Evolutionary conservation across 2,329 filamentous ascomycete genomes (phyloP).

Genomic region (Colletotrichum cuscutae): DNA sequence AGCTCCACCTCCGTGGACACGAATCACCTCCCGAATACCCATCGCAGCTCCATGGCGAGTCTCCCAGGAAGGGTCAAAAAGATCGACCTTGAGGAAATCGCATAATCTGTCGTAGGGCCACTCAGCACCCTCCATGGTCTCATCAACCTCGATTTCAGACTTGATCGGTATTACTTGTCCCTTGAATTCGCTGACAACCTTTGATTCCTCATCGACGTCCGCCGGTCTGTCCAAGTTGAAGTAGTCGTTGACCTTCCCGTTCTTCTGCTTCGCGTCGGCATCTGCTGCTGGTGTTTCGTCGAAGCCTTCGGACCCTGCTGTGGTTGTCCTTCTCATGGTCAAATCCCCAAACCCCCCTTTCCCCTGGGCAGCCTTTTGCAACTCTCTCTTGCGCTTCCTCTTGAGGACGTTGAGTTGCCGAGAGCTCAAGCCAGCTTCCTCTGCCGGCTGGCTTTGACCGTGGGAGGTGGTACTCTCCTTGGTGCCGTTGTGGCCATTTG

Average conservation of each 20-base stretch:
- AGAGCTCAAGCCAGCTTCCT: slow-evolving; percentile 83
- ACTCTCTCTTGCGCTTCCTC: slow-evolving; percentile 90
- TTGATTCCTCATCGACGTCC: slow-evolving; percentile 87
- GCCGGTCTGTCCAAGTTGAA: slow-evolving; percentile 86
- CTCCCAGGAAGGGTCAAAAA: slow-evolving; percentile 96
- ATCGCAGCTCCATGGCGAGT: slow-evolving; percentile 96
- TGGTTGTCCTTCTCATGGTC: slow-evolving; percentile 72
- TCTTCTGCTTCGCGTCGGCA: slow-evolving; percentile 62
- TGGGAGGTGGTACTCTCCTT: slow-evolving; percentile 48
- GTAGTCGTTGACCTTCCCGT: slow-evolving; percentile 80
- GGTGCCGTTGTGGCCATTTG: slow-evolving; percentile 45
- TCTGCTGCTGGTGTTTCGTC: slow-evolving; percentile 68
- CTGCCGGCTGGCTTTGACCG: slow-evolving; percentile 55
- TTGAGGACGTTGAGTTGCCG: slow-evolving; percentile 95
- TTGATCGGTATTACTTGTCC: slow-evolving; percentile 84
- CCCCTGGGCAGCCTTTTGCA: slow-evolving; percentile 84
- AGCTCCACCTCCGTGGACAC: slow-evolving; percentile 90
- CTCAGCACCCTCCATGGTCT: slow-evolving; percentile 80
- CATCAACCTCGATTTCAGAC: slow-evolving; percentile 83
- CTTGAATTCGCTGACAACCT: slow-evolving; percentile 96
- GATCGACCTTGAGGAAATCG: slow-evolving; percentile 91
- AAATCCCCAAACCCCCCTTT: slow-evolving; percentile 93
- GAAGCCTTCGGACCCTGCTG: slow-evolving; percentile 68
- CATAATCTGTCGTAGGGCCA: slow-evolving; percentile 97
- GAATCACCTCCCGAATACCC: slow-evolving; percentile 89